Conservation (phyloP, 345 rosid genomes). For the Citrus medica region DNA sequence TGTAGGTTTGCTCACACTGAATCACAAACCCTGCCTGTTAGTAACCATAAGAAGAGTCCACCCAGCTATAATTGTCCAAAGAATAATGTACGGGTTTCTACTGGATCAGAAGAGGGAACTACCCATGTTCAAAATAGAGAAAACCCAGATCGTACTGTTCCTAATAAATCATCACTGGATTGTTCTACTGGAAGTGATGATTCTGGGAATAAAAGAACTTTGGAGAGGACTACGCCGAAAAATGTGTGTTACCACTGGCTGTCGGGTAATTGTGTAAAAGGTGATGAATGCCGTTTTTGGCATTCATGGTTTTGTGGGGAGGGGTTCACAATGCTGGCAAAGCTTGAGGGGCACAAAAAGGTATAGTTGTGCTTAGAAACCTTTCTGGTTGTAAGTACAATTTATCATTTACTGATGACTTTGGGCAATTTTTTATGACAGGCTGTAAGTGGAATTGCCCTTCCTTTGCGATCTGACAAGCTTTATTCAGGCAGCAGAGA, state of each 20-base stretch:
- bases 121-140: background rate
- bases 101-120: background rate
- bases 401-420: background rate
- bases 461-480: conserved; percentile 50
- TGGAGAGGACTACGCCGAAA: background rate
- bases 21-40: background rate
- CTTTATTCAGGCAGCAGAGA: conserved; percentile 55
- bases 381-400: background rate
- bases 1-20: conserved; percentile 18
- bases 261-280: conserved; percentile 25
- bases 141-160: background rate
- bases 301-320: conserved; percentile 29
- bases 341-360: conserved; percentile 35
- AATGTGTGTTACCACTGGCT: conserved; percentile 25
- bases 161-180: background rate
- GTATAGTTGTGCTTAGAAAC: conserved; percentile 8
- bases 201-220: background rate
- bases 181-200: conserved; percentile 3
- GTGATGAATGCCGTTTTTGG: conserved; percentile 26
- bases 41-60: background rate
- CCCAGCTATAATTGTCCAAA: background rate
- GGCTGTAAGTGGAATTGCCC: conserved; percentile 48
- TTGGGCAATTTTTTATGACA: background rate
- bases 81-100: background rate
- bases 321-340: conserved; percentile 30